Percentiles rank a stretch among this genome's conserved stretches.
These are phyloP conservation scores for Penicillium dipodomyicola DNA, from an alignment of 495 filamentous ascomycete species.

Conservation along the genomic window DNA sequence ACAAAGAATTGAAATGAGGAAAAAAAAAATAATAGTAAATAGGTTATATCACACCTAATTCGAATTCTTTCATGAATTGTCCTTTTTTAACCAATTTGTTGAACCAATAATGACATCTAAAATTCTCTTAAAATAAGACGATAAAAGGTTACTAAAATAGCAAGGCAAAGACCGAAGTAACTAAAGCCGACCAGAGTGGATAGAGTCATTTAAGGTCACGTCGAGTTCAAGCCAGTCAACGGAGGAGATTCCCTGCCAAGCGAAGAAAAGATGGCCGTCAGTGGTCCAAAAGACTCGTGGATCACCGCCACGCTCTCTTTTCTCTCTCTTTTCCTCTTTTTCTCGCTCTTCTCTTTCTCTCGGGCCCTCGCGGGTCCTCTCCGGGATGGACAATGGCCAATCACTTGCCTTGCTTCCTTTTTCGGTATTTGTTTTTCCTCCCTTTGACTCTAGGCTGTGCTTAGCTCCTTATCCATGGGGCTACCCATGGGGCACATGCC, in stretches of 20 bases:
- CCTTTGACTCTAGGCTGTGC: conserved; percentile 2
- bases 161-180: neutral
- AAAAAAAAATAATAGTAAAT: neutral
- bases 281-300: conserved; percentile 11
- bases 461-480: neutral
- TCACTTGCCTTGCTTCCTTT: conserved; percentile 8
- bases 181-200: conserved; percentile 8
- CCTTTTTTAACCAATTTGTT: too few species aligned
- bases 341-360: too few species aligned
- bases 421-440: conserved; percentile 10
- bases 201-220: conserved; percentile 1
- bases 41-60: neutral
- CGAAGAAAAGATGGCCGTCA: conserved; percentile 8
- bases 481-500: neutral
- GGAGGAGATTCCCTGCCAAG: conserved; percentile 6
- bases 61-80: neutral
- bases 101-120: neutral
- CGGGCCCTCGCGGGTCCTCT: neutral
- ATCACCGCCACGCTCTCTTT: conserved; percentile 7
- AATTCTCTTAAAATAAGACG: neutral
- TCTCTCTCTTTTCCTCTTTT: neutral
- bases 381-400: neutral
- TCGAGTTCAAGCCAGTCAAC: conserved; percentile 5
- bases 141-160: neutral
- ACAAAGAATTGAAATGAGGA: neutral